Evolutionary conservation across 2,329 filamentous ascomycete genomes (phyloP).

Genomic region (Pestalotiopsis sp.): DNA sequence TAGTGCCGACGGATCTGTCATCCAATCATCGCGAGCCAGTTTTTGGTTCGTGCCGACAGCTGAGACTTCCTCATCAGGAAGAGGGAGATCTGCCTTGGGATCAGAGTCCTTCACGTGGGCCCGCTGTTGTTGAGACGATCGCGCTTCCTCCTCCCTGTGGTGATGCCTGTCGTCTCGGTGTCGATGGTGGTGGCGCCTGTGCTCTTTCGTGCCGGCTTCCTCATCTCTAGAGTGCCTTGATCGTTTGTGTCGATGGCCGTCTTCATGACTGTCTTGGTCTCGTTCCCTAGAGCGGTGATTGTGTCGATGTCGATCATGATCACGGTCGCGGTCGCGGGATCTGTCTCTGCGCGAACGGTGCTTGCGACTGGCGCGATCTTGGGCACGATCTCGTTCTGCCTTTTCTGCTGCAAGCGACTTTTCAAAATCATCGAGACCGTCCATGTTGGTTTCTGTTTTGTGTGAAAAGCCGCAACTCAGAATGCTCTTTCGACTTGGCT

Average conservation of each 20-base stretch:
- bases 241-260: constrained; percentile 65
- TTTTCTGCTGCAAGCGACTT: constrained; percentile 71
- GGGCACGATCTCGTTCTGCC: constrained; percentile 50
- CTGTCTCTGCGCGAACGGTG: constrained; percentile 37
- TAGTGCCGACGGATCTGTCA: constrained; percentile 82
- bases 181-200: constrained; percentile 22
- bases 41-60: constrained; percentile 31
- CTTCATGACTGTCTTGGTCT: constrained; percentile 49
- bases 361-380: constrained; percentile 47
- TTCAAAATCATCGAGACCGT: constrained; percentile 74
- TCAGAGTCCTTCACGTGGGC: constrained; percentile 46
- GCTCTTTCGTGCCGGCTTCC: constrained; percentile 46
- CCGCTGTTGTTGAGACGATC: constrained; percentile 24
- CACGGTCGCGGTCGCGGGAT: not conserved
- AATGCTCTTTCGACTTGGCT: not conserved
- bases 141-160: constrained; percentile 9
- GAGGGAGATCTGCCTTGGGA: constrained; percentile 51
- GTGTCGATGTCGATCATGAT: constrained; percentile 31
- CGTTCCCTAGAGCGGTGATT: constrained; percentile 37
- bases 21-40: constrained; percentile 84
- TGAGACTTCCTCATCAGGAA: constrained; percentile 52
- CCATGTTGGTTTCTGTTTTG: constrained; percentile 37
- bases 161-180: constrained; percentile 38
- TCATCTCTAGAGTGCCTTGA: constrained; percentile 59
- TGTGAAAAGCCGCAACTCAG: too few species aligned